Base-by-base conservation (phyloP, 495 filamentous ascomycete genomes). In the Schizothecium vesticola region DNA sequence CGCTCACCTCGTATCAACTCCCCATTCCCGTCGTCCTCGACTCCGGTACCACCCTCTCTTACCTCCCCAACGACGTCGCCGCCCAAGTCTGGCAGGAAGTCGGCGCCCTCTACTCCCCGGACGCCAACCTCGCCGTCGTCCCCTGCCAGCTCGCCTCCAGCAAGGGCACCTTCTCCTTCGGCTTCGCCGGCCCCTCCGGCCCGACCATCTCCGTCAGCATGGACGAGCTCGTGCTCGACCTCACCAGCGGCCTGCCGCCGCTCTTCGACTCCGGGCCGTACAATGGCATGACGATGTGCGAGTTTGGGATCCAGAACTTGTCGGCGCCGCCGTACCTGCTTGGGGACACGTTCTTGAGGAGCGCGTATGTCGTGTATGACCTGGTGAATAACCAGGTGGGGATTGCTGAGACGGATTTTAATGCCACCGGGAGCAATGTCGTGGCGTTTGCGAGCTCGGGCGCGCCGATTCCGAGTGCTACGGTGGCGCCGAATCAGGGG, bases 361-460 rank as follows among this genome's bases (percentile, higher is more conserved):
- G 90, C 43, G 93, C 94, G 0, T 99, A 98, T 73, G 92, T 97
- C 12, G 96, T 98, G 0, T 98, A 96, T 75, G 95, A 98, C 72
- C 82, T 99, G 7, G 84, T 84, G 36, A 97, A 96, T 78, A 94
- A 97, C 78, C 84, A 94, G 76, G 91, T 99, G 65, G 91, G 85
- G 9, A 78, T 99, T 56, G 95, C 93, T 11, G 88, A 90, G 62
- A 96, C 95, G 9, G 86, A 91, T 56, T 97, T 97, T 83, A 94
- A 97, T 73, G 80, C 90, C 13, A 91, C 90, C 0, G 73, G 77
- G 10, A 85, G 76, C 56, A 83, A 87, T 67, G 68, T 86, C n/a
- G 78, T 87, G 5, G 67, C 82, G 0, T 87, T 87, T 69, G 70
- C 81, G 16, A 84, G 81, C 74, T 59, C 68, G 33, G 79, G 83